Conservation (phyloP, 768 basidiomycete genomes). For the Russula griseocarnosa region DNA sequence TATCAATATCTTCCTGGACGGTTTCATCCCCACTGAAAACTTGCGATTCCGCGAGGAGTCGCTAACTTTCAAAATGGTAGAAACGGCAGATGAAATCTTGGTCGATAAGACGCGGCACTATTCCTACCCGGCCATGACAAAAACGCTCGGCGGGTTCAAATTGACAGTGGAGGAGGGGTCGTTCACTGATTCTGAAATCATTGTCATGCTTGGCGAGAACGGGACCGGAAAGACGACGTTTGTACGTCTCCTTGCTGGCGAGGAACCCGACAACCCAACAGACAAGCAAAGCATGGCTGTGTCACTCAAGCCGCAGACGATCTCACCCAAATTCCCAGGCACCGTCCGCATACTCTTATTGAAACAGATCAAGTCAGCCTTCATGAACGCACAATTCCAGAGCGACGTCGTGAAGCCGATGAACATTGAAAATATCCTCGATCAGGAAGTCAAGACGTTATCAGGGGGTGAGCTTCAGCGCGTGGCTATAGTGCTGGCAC, state of each 20-base stretch:
- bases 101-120: conserved; percentile 86
- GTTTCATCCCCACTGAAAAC: conserved; percentile 98
- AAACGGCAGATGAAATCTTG: conserved; percentile 87
- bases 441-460: conserved; percentile 96
- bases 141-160: conserved; percentile 94
- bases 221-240: conserved; percentile 99
- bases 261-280: conserved; percentile 79
- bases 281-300: conserved; percentile 79
- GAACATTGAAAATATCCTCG: conserved; percentile 90
- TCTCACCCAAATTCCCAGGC: conserved; percentile 96
- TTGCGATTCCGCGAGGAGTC: conserved; percentile 96
- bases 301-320: conserved; percentile 98
- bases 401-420: conserved; percentile 97
- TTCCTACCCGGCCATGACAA: conserved; percentile 92
- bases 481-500: conserved; percentile 90
- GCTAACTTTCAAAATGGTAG: conserved; percentile 94
- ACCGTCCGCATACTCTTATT: conserved; percentile 92
- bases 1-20: conserved; percentile 99
- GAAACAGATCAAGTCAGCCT: conserved; percentile 90
- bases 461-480: conserved; percentile 98
- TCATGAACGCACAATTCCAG: conserved; percentile 99
- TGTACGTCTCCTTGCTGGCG: conserved; percentile 91
- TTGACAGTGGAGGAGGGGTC: conserved; percentile 84
- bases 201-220: conserved; percentile 99
- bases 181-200: conserved; percentile 99